Base-by-base conservation (phyloP, 1,284 basidiomycete genomes). In the Xerocomus amazonicus region DNA sequence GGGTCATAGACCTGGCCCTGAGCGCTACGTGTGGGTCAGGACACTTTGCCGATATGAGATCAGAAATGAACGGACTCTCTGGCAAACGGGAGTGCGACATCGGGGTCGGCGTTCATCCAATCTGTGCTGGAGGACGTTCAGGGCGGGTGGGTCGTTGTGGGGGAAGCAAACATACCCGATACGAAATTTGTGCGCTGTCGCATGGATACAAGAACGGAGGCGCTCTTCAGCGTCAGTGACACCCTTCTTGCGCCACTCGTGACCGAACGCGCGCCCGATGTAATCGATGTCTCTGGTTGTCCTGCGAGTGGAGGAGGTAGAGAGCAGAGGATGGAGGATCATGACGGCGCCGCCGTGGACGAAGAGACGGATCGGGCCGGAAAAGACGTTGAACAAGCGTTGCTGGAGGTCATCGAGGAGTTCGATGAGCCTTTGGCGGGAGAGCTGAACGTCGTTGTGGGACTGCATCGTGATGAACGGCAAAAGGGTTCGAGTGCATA, bases 81-180 rank as follows among this genome's bases (percentile, higher is more conserved):
- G 12, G 78, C 75, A 74, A 80, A 75, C 12, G 84, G 84, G 37
- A 86, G 70, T 1, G 83, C 80, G 8, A 83, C 73, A 59, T 87
- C 84, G 0, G 84, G 79, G 56, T 83, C 79, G 3, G 78, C 75
- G 50, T 86, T 86, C 83, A 86, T 84, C 84, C 84, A 87, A 62
- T 86, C 84, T 32, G 71, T 68, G 0, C 64, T 66, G 28, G 14
- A n/a, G 16, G 42, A 3, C 7, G 39, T 42, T 58, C 31, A 58
- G 58, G 43, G 46, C 16, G 5, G 2, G 4, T 2, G 3, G 1
- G 35, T 10, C 13, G n/a, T 3, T 13, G 34, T 34, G 9, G 14
- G 19, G 29, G 3, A 6, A 31, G 45, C 16, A 31, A 36, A 55
- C 66, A 42, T 45, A 66, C 64, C 84, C 83, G 8, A 86, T 63